Evolutionary conservation across 352 stramenopile genomes (phyloP), one percentile per base, ranked within the genome.

Genomic region (Globisporangium megalacanthum): DNA sequence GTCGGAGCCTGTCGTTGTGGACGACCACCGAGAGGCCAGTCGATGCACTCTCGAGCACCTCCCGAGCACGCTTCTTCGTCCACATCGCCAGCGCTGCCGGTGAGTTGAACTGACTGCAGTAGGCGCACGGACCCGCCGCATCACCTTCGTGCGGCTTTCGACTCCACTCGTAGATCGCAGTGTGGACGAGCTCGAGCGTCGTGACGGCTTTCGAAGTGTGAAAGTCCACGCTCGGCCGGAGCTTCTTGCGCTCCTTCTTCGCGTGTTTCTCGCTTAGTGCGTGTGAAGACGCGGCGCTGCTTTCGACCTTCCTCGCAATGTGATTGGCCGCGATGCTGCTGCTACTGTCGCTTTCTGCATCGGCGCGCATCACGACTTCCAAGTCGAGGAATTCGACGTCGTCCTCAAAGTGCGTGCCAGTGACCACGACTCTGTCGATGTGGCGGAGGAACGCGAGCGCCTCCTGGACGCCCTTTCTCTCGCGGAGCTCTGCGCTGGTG

Each of bases 101-200:
- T 15, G 52, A 58, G 19, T 51, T 50, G 41, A 58, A 58, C 25
- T 58, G 29, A 1, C 31, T 50, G 29, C 41, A 58, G 39, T 58
- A 58, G 22, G 52, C 22, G 11, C 52, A 42, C 49, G 35, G 17
- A 17, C 6, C 6, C 15, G 19, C 11, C 4, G 31, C 31, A 17
- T 37, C 31, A 11, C 15, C n/a, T 14, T 45, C 45, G 19, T 11
- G 8, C 4, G 42, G 31, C 33, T 54, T 54, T 17, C 17, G 7
- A 35, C 31, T 54, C 49, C 49, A 54, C 31, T 54, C 49, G 49
- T 10, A 11, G 17, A 54, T 35, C 2, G 33, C 33, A 10, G 8
- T 6, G 9, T 45, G 49, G 17, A 54, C 33, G 49, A 31, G 11
- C 6, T 54, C 6, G 49, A 54, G 49, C 33, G 49, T 54, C 49